A percentile compares a stretch with the other conserved stretches of the same genome.
Evolutionary conservation across 306 rosid genomes (phyloP).

Genomic region (Trifolium pratense): DNA sequence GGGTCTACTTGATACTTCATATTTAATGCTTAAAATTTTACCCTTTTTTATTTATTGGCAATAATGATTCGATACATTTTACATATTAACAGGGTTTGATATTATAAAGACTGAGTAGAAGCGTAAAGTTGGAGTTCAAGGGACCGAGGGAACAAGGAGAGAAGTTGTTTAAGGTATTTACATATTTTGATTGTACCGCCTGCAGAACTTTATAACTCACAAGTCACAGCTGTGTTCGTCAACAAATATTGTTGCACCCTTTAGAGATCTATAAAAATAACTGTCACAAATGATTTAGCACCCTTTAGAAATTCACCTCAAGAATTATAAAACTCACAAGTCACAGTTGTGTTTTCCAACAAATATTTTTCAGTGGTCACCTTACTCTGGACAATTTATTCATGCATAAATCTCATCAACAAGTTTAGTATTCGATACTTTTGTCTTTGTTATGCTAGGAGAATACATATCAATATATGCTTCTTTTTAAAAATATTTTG

Average conservation of each 20-base stretch:
- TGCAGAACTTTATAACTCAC: neutral
- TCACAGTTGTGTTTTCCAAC: slow-evolving; percentile 15
- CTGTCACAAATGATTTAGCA: neutral
- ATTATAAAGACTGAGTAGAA: slow-evolving; percentile 43
- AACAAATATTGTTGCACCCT: too few relatives aligned
- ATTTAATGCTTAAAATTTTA: slow-evolving; percentile 24
- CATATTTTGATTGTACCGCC: slow-evolving; percentile 37
- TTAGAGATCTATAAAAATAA: neutral
- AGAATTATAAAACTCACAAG: slow-evolving; percentile 13
- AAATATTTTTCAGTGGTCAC: slow-evolving; percentile 1
- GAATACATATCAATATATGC: neutral
- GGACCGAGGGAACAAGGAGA: slow-evolving; percentile 34
- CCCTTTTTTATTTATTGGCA: slow-evolving; percentile 27
- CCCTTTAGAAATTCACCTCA: slow-evolving; percentile 12
- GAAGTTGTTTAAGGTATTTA: slow-evolving; percentile 48
- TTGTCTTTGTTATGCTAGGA: slow-evolving; percentile 27
- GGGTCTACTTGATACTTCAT: slow-evolving; percentile 13
- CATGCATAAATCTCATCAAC: neutral
- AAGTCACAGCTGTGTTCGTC: too few relatives aligned
- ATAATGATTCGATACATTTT: slow-evolving; percentile 21
- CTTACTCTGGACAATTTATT: slow-evolving; percentile 3
- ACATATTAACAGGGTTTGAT: slow-evolving; percentile 48
- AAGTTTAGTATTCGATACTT: neutral
- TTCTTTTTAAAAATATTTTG: neutral
- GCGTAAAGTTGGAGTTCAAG: slow-evolving; percentile 47